Evolutionary conservation across 768 basidiomycete genomes (phyloP), one percentile per base, ranked within the genome.

Genomic region (Rhodotorula diobovata): DNA sequence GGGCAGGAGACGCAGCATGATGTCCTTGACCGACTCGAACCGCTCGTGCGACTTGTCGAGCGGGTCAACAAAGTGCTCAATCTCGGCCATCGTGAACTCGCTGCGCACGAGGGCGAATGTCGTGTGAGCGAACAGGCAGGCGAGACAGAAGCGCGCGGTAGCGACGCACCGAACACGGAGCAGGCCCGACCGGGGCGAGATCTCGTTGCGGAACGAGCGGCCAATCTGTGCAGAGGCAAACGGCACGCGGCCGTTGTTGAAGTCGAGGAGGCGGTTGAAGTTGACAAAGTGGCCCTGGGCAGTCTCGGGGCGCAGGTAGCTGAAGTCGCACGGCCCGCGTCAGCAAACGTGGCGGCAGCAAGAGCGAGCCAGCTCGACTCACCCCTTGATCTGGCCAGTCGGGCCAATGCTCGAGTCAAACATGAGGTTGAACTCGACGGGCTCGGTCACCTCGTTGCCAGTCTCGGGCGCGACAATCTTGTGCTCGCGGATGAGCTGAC

Each of bases 51-150:
- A 82, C 83, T 98, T 99, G 83, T 96, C 88, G 54, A 85, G 85
- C 23, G 96, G 96, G 83, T 98, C 96, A 76, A 99, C 96, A 74
- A 84, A 99, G 83, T 99, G 96, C 82, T 99, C 96, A 79, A 99
- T 96, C 83, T 99, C 96, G 57, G 93, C 96, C 95, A 98, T 96
- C 20, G 92, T 96, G 83, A 98, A 99, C 81, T 99, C 96, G 76
- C 82, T 81, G 64, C 12, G 45, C 7, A 50, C 10, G 25, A 23
- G 7, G 48, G 25, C 45, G 10, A 14, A 12, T 23, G 25, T 25
- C 14, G 7, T 2, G 51, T 10, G 28, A 6, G 2, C 9, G n/a
- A 21, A 41, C 16, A 28, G 37, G 32, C 21, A 35, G 30, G 30
- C 23, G 23, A 21, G 32, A 20, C 16, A 8, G 37, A 5, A n/a